A percentile compares a stretch with the other conserved stretches of the same genome.
These are phyloP conservation scores for Coix lacrymajobi DNA, from an alignment of 176 grass and related monocot genomes.

Conservation along the genomic window DNA sequence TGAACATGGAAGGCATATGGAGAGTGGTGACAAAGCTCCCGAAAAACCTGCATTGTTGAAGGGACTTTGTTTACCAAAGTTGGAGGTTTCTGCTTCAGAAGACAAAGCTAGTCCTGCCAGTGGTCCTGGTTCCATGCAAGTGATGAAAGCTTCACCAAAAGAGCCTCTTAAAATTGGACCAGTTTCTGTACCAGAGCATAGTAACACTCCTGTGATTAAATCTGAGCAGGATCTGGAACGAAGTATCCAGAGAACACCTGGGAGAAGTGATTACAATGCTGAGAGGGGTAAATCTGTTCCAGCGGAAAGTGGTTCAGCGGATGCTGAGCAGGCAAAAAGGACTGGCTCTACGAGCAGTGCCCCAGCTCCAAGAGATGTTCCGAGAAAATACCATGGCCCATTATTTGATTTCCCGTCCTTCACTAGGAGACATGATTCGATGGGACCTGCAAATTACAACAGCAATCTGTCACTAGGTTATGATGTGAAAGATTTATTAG, in stretches of 20 bases:
- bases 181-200: conserved; percentile 48
- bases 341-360: conserved; percentile 44
- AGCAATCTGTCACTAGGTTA: conserved; percentile 75
- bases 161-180: conserved; percentile 53
- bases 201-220: conserved; percentile 51
- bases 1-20: conserved; percentile 45
- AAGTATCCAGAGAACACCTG: conserved; percentile 54
- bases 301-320: conserved; percentile 39
- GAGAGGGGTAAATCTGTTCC: conserved; percentile 83
- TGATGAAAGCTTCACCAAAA: conserved; percentile 46
- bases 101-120: conserved; percentile 45
- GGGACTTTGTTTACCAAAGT: conserved; percentile 51
- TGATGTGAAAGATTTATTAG: conserved; percentile 91
- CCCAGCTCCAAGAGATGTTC: conserved; percentile 54
- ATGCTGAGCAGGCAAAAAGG: conserved; percentile 75
- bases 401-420: conserved; percentile 95
- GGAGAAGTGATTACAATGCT: conserved; percentile 48
- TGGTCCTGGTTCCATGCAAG: conserved; percentile 37
- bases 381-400: conserved; percentile 91
- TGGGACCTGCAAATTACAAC: conserved; percentile 70
- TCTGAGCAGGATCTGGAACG: conserved; percentile 82
- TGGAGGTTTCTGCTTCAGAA: conserved; percentile 53
- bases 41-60: conserved; percentile 43
- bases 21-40: conserved; percentile 44
- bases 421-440: conserved; percentile 84